A percentile compares a stretch with the other conserved stretches of the same genome.
phyloP scores from a whole-genome alignment of 1,284 basidiomycete species.

The Sporisorium iseilematis-ciliati region DNA sequence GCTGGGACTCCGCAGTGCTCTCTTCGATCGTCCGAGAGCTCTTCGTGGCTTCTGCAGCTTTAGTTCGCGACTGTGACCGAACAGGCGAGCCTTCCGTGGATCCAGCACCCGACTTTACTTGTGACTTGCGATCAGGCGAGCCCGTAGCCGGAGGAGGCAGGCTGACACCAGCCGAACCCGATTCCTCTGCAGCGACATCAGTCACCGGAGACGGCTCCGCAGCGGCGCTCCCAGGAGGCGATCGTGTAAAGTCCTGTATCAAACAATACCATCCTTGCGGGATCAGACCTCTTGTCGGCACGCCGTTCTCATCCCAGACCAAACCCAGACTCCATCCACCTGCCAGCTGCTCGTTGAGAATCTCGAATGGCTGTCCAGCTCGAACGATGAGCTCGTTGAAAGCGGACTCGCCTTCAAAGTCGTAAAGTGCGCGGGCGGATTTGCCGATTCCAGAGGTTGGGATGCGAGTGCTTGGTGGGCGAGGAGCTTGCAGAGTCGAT shows the following conservation, averaged over 20 bases:
- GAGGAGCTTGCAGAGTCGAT: constrained; percentile 12
- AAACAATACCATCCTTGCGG: constrained; percentile 60
- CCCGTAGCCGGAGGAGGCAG: constrained; percentile 7
- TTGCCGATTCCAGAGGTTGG: constrained; percentile 43
- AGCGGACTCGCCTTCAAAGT: constrained; percentile 53
- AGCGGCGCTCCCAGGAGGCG: constrained; percentile 20
- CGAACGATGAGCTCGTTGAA: constrained; percentile 60
- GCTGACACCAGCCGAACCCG: neutral
- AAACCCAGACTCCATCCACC: constrained; percentile 62
- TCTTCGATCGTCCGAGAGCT: neutral
- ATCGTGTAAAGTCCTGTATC: constrained; percentile 53
- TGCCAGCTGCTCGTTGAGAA: constrained; percentile 56
- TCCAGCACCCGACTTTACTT: neutral
- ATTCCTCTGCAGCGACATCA: neutral
- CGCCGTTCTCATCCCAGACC: constrained; percentile 37
- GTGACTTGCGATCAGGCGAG: constrained; percentile 1
- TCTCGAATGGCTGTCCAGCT: constrained; percentile 57
- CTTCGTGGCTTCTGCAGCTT: neutral
- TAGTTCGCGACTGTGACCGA: neutral
- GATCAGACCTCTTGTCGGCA: constrained; percentile 52
- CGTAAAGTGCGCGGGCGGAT: constrained; percentile 57
- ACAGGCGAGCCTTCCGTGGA: neutral
- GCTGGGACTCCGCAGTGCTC: neutral
- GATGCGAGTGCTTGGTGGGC: constrained; percentile 17
- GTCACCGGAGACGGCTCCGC: constrained; percentile 16